Base-by-base conservation (phyloP, 2,329 filamentous ascomycete species). In the Aspergillus tubingensis region DNA sequence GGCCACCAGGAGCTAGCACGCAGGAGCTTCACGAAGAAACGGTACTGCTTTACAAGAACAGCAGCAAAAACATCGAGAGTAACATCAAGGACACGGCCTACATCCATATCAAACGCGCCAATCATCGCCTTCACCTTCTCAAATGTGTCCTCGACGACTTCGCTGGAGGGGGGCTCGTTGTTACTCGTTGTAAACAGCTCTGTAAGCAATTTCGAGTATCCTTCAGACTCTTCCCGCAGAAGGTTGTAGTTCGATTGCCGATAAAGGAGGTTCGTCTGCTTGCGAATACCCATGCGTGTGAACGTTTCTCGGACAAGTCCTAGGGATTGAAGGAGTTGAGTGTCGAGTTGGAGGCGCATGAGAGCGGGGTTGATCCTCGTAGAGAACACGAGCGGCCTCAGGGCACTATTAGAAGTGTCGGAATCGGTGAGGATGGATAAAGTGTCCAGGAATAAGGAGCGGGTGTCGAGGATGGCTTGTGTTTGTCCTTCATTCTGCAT, bases 1-100 rank as follows among this genome's bases (percentile, higher is more conserved):
- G 95, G 95, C 95, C 95, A 99, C 95, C 95, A 99, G 23, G 94
- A 96, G 79, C 94, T 98, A 60, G 88, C 88, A 60, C 94, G 86
- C 23, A 99, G 82, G 51, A 98, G 88, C 74, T 96, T 96, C 73
- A 98, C 89, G 70, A 97, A 98, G 78, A 98, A 99, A 32, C 90
- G 88, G 73, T 89, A 92, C 67, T 96, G 92, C 72, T 96, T 96
- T 70, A 99, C 91, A 55, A 99, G 85, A 0, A 96, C 89, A 11
- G 93, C 92, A 1, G 95, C 95, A 72, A 96, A 96, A 32, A 98
- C 92, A 72, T 99, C 95, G 17, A 99, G 83, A 0, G 92, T 96
- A 21, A 98, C 92, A 74, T 99, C 95, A 10, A 99, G 83, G 4
- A 96, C 94, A 70, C 96, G 87, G 52, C 95, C 96, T 39, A 97